Evolutionary conservation across 805 yeast genomes (phyloP).

Genomic region (Zygosaccharomyces pseudorouxii): DNA sequence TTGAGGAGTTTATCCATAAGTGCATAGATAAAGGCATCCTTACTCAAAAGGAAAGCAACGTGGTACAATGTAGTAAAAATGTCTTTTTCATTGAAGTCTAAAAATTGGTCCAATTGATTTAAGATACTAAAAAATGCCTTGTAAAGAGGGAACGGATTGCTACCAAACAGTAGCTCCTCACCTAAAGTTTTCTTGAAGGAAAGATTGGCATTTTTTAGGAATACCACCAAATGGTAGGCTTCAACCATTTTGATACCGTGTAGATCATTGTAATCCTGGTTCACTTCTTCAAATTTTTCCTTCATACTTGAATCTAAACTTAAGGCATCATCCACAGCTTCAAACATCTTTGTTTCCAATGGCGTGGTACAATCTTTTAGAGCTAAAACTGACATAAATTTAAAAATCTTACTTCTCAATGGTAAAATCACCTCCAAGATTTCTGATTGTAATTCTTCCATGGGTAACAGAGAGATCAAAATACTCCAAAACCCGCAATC

Average conservation of each 20-base stretch:
- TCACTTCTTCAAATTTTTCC: slow-evolving; percentile 10
- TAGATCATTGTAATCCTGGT: slow-evolving; percentile 12
- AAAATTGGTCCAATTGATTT: slow-evolving; percentile 25
- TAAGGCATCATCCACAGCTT: slow-evolving; percentile 13
- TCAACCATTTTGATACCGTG: slow-evolving; percentile 36
- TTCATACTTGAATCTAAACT: slow-evolving; percentile 7
- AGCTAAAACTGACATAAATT: slow-evolving; percentile 11
- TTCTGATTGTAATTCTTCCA: slow-evolving; percentile 8
- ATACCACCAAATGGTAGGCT: slow-evolving; percentile 50
- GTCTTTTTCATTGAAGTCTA: slow-evolving; percentile 13
- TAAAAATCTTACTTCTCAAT: slow-evolving; percentile 5
- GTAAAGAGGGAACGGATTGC: slow-evolving; percentile 47
- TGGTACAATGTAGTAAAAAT: slow-evolving; percentile 36
- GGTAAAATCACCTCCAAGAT: slow-evolving; percentile 18
- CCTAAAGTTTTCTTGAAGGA: slow-evolving; percentile 57
- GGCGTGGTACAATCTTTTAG: slow-evolving; percentile 16
- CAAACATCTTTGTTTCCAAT: slow-evolving; percentile 9
- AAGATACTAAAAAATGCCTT: slow-evolving; percentile 37
- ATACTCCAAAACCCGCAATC: slow-evolving; percentile 15
- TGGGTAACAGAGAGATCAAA: slow-evolving; percentile 14
- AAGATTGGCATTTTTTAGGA: slow-evolving; percentile 52
- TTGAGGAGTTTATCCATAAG: slow-evolving; percentile 54
- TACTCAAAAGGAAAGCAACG: slow-evolving; percentile 33
- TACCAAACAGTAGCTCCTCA: slow-evolving; percentile 62
- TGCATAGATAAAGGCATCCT: slow-evolving; percentile 52